Evolutionary conservation across 495 filamentous ascomycete species (phyloP), one percentile per base, ranked within the genome.

Genomic region (Penicillium canescens): DNA sequence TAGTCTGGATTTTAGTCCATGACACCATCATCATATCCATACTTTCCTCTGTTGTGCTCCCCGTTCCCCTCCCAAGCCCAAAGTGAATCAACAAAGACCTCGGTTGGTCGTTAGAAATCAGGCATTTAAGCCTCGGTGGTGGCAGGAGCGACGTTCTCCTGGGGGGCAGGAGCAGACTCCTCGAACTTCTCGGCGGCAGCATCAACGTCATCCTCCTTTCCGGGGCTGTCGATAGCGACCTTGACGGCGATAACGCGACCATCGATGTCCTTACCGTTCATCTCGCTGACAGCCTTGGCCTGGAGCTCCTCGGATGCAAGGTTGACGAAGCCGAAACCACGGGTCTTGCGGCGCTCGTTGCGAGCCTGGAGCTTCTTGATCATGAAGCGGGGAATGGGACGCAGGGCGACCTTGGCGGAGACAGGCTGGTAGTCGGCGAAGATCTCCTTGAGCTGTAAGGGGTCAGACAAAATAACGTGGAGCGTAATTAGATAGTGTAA

Each of bases 201-300:
- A 61, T 91, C 82, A 69, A 90, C 88, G 52, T 94, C 88, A 54
- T 98, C 94, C 65, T 96, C 93, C 85, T 98, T 98, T 74, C 94
- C 92, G 55, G 94, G 94, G 83, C 92, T 96, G 76, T 98, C 94
- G 65, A 98, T 98, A 70, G 94, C 94, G 60, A 98, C 90, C 88
- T 98, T 98, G 78, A 98, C 94, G 56, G 94, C 95, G 64, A 98
- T 98, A 82, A 97, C 94, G 60, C 94, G 93, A 42, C 95, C 95
- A 67, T 97, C 94, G 53, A 98, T 90, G 61, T 94, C 89, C 85
- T 96, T 97, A 71, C 92, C 94, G 74, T 98, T 96, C 94, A 98
- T 98, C 79, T 98, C 94, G 28, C 78, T 70, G 55, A 97, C 92
- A 46, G 95, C 94, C 85, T 97, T 96, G 78, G 93, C 84, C 81